Conservation (phyloP, 257 asterid genomes). For the Fraxinus cuspidata region DNA sequence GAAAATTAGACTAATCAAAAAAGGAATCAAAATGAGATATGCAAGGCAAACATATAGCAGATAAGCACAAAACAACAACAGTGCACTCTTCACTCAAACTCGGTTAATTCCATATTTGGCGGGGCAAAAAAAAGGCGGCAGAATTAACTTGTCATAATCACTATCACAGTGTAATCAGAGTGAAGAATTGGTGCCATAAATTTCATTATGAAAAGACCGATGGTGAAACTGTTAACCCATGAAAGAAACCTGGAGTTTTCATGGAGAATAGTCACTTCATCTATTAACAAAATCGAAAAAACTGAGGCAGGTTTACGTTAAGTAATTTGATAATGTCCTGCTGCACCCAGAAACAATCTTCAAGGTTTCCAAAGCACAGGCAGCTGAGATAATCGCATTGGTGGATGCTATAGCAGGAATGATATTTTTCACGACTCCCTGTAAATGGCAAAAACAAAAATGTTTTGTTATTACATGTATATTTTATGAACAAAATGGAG, state of each 20-base stretch:
- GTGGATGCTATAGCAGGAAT: constrained; percentile 99
- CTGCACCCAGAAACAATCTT: constrained; percentile 96
- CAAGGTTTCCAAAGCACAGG: constrained; percentile 96
- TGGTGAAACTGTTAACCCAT: neutral
- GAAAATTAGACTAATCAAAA: neutral
- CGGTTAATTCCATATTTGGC: neutral
- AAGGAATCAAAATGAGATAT: neutral
- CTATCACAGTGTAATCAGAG: neutral
- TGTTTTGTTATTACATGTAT: constrained; percentile 7
- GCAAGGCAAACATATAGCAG: neutral
- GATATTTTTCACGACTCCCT: constrained; percentile 99
- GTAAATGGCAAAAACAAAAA: constrained; percentile 21
- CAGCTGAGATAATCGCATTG: constrained; percentile 93
- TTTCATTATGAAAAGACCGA: neutral
- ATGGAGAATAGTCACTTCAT: constrained; percentile 7
- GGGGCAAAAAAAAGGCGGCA: neutral
- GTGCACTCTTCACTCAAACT: neutral
- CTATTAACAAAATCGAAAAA: constrained; percentile 8
- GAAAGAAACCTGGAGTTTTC: constrained; percentile 3
- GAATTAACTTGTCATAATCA: neutral
- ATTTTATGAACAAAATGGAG: neutral
- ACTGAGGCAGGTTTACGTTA: constrained; percentile 59
- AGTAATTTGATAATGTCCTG: constrained; percentile 77
- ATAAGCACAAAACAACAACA: neutral
- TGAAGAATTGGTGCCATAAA: neutral